Evolutionary conservation across 371 early-diverging fungal genomes (phyloP), one percentile per base, ranked within the genome.

Genomic region (Coemansia linderi): DNA sequence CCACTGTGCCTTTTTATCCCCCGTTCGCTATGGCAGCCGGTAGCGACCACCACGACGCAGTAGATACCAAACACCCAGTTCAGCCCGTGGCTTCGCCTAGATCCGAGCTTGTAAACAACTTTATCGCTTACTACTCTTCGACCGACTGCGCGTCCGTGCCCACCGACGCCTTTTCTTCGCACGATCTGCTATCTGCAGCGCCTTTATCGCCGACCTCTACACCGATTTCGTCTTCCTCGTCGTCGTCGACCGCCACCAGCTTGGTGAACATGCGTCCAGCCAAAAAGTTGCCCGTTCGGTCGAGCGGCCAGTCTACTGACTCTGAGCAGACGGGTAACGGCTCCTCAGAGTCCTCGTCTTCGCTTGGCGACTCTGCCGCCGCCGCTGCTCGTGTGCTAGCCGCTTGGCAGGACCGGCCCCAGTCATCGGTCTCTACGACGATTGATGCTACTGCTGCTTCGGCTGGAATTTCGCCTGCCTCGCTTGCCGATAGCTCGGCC

Each of bases 351-450:
- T 76, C 76, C 17, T 72, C 73, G 29, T 74, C 78, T 10, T 73
- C 79, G 27, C 65, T 79, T 22, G 75, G 71, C 54, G 80, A 75
- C 27, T 72, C 80, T 54, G 80, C 80, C 4, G 56, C 71, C 1
- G 80, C 80, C 0, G 80, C 80, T 1, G 80, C 80, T 7, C 80
- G 80, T 19, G 80, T 79, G 27, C 66, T 79, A 1, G 80, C 80
- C 4, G 72, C 75, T 1, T 72, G 75, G 80, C 80, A 79, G 72
- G 80, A 79, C 46, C 75, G 75, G 19, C 41, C 68, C 9, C 29
- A 17, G n/a, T n/a, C 43, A 43, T 13, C 54, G 7, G 19, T 46
- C 37, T 27, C 46, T 58, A 31, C 50, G 1, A 39, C 61, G 29
- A 29, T 50, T 1, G 52, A 39, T 40, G 39, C 61, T 31, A 31